Base-by-base conservation (phyloP, 148 eudicot genomes). In the Chenopodium quinoa region DNA sequence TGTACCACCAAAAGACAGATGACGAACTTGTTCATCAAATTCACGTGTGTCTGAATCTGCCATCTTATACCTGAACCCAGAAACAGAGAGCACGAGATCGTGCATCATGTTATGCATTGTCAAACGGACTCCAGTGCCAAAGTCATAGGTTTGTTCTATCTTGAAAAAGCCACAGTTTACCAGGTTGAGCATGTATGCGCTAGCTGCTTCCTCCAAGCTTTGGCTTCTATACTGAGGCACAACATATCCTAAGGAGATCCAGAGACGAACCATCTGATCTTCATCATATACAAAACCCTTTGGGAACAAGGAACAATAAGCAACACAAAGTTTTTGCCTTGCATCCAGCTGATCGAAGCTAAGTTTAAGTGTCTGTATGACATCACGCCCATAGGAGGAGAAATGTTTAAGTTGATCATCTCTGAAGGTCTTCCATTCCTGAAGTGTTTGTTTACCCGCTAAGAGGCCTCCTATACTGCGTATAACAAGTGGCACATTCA, bases 301-400 rank as follows among this genome's bases (percentile, higher is more conserved):
- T 23, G 83, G 78, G 22, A 75, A 80, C 71, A 73, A 62, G 3
- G 82, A 80, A 77, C 82, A 80, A 20, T 46, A 80, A 58, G 40
- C 37, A 72, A 72, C 50, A 62, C 82, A 80, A 12, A 37, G 77
- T 34, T 72, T 64, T 8, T 8, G 68, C 31, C 68, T n/a, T 11
- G 7, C 9, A 64, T 64, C 68, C 2, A 64, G 68, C 12, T 75
- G 65, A 54, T 75, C 44, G 0, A 54, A 75, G 16, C 78, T 80
- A 20, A 69, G 32, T 34, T 79, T 79, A 2, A 69, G 75, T 17
- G 75, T 48, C 34, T 27, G 4, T 6, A 69, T 29, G 32, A 79
- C 23, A 20, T 52, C 75, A 29, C 48, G n/a, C 1, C 81, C 75
- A 32, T 70, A 34, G 3, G 32, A 52, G 4, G 29, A 56, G 16